Evolutionary conservation across 108 stramenopile species (phyloP), one percentile per base, ranked within the genome.

Genomic region (Nitzschia sp.): DNA sequence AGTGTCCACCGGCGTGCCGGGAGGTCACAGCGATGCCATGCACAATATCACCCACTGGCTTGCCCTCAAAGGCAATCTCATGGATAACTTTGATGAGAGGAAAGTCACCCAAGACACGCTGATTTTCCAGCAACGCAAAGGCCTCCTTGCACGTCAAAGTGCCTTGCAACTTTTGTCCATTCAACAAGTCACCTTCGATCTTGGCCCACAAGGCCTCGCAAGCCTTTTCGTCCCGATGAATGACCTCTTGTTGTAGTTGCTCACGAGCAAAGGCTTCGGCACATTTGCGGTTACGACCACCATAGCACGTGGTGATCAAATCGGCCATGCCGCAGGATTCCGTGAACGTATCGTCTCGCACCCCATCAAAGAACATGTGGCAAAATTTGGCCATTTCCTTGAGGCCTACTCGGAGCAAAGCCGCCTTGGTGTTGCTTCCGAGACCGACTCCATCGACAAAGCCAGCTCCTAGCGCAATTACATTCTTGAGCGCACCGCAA

Each of bases 371-470:
- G 78, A 90, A 96, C 71, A 90, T 82, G 38, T 81, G 80, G 66
- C 95, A 96, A 75, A 98, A 97, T 36, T 75, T 81, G 0, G 85
- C 83, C 86, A 99, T 99, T 76, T 99, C 98, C 35, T 73, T 56
- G 8, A 97, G 66, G 28, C 96, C 96, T 18, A 94, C 90, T 31
- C 98, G 81, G 47, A 98, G 69, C 34, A 99, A 66, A 3, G 98
- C 98, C n/a, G 98, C 98, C 75, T 99, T 99, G 23, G 97, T 97
- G 70, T 97, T 99, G 2, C 93, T 82, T 36, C 97, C 98, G 25
- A 90, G 42, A 15, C 74, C 77, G 19, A 82, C 81, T 0, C 96
- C 98, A 74, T 99, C 98, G 19, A 97, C 90, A 73, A 99, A 97
- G 3, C 97, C 98, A 17, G 98, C 97, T 25, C 95, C 97, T 0